Evolutionary conservation across 306 rosid species (phyloP), one percentile per base, ranked within the genome.

Genomic region (Comarum palustre): DNA sequence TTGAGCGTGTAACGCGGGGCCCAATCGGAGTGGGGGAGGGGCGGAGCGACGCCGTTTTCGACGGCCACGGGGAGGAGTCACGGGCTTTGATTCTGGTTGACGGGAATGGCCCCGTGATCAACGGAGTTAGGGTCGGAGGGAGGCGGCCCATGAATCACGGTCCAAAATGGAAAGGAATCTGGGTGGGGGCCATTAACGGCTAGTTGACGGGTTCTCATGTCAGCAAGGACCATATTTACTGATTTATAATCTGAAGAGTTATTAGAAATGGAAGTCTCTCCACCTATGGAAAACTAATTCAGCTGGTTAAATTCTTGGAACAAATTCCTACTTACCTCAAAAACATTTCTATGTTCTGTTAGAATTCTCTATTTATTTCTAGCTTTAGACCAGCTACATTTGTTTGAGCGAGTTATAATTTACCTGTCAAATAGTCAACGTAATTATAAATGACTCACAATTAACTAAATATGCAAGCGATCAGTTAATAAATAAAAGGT

Each of bases 41-140:
- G 8, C 41, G 7, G 51, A 0, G 51, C 36, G 54, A 77, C 80
- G 81, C 67, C 78, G 75, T 81, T 72, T 55, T 67, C 41, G 50
- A 80, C 71, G 74, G 78, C 68, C 82, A 80, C 76, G 65, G 66
- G 14, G 70, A 7, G 17, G 38, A 27, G 17, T 48, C 57, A 48
- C 64, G 50, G 38, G 47, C 45, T 55, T 69, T 58, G 4, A 20
- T 41, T 4, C 66, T 19, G 11, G 45, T 52, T 52, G 68, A 62
- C 45, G 72, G 42, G 61, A 54, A 55, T 52, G 59, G 36, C 29
- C 71, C 83, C 87, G 41, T 59, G 79, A 84, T 78, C 75, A 75
- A 84, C 87, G 87, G 69, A 80, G 87, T 81, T 78, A 77, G 55
- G 19, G 8, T 27, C 63, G 82, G 76, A 12, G 15, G 62, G 19